phyloP scores from a whole-genome alignment of 805 yeast species.

The Brettanomyces anomalus region DNA sequence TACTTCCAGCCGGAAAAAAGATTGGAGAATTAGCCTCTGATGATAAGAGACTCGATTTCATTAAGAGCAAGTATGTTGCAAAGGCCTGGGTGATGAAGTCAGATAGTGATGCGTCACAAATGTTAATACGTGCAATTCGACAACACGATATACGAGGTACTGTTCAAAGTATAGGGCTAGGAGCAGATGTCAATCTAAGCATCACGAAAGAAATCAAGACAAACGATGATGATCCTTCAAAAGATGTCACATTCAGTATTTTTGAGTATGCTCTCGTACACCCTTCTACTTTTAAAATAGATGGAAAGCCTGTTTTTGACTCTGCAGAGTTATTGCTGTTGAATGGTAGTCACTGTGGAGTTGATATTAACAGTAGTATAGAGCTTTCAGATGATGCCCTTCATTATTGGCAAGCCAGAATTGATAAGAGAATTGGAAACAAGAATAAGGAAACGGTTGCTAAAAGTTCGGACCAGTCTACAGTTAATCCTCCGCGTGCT shows the following conservation, averaged over 20 bases:
- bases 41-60: constrained; percentile 46
- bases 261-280: constrained; percentile 45
- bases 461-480: too few species aligned
- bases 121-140: constrained; percentile 44
- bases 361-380: constrained; percentile 23
- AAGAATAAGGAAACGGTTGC: not conserved
- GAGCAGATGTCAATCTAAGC: constrained; percentile 37
- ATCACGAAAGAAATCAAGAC: constrained; percentile 20
- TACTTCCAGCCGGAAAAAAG: constrained; percentile 11
- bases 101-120: constrained; percentile 14
- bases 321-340: constrained; percentile 47
- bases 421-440: constrained; percentile 23
- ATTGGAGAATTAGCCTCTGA: constrained; percentile 29
- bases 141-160: constrained; percentile 38
- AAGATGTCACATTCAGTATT: constrained; percentile 21
- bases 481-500: too few species aligned
- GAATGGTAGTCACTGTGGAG: constrained; percentile 46
- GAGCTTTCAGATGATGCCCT: constrained; percentile 38
- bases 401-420: constrained; percentile 43
- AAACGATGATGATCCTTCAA: constrained; percentile 5
- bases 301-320: constrained; percentile 29
- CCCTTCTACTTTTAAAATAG: constrained; percentile 15
- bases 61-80: constrained; percentile 54
- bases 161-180: constrained; percentile 34
- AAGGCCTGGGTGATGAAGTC: constrained; percentile 34